Percentiles rank a stretch among this genome's conserved stretches.
phyloP scores from a whole-genome alignment of 345 rosid species.

The Lagerstroemia speciosa region DNA sequence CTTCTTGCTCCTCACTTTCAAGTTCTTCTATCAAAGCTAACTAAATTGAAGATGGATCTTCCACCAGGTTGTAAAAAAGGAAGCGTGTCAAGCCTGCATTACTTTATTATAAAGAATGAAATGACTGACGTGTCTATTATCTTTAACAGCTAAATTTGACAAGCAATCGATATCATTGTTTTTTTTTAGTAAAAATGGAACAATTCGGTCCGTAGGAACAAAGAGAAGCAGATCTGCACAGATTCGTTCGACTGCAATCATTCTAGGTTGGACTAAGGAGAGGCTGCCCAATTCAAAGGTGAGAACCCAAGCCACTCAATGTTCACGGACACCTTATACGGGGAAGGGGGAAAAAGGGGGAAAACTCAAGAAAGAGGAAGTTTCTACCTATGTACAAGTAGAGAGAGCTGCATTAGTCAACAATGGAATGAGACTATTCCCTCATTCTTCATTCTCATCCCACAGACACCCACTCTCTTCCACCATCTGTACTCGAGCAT shows the following conservation, averaged over 20 bases:
- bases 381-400: background rate
- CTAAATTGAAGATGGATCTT: background rate
- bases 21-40: background rate
- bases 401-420: conserved; percentile 8
- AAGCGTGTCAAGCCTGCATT: background rate
- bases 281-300: background rate
- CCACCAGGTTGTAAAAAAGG: too few relatives aligned
- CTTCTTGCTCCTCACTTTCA: background rate
- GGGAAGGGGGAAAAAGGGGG: too few relatives aligned
- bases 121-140: background rate
- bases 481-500: background rate
- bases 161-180: background rate
- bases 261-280: background rate
- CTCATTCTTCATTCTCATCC: background rate
- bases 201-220: too few relatives aligned
- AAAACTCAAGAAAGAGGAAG: too few relatives aligned
- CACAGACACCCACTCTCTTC: background rate
- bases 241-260: background rate
- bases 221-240: too few relatives aligned
- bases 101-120: background rate
- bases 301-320: background rate
- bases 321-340: background rate
- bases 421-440: conserved; percentile 5
- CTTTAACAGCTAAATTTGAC: background rate
- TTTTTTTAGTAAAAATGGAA: too few relatives aligned